These are phyloP conservation scores for Orbilia javanica DNA, from an alignment of 2,329 filamentous ascomycete species.

Conservation along the genomic window DNA sequence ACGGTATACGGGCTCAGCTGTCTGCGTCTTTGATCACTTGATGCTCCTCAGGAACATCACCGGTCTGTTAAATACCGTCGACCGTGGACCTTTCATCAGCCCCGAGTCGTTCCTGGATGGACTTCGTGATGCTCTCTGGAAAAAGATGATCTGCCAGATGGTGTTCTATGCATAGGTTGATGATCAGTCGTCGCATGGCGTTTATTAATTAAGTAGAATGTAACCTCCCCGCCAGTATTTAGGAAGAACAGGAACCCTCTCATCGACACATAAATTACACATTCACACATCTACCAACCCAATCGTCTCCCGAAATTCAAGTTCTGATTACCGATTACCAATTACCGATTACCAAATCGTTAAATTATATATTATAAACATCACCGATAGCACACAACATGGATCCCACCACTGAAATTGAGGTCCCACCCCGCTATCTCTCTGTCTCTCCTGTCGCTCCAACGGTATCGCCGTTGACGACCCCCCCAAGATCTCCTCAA, in stretches of 20 bases:
- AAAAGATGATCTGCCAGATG: neutral
- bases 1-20: neutral
- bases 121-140: too few species aligned
- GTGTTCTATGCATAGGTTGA: neutral
- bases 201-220: too few species aligned
- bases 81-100: too few species aligned
- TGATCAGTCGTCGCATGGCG: too few species aligned
- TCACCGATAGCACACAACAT: too few species aligned
- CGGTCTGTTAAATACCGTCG: too few species aligned
- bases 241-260: too few species aligned
- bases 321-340: too few species aligned
- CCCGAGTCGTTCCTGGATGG: too few species aligned
- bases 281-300: neutral
- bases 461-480: constrained; percentile 2
- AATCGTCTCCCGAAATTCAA: neutral
- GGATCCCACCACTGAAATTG: neutral
- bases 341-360: neutral
- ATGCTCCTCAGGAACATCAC: too few species aligned
- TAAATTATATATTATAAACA: too few species aligned
- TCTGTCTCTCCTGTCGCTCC: neutral
- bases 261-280: neutral
- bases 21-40: too few species aligned
- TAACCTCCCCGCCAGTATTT: neutral
- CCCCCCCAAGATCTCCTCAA: constrained; percentile 13
- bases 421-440: neutral